A percentile compares a stretch with the other conserved stretches of the same genome.
Conservation (phyloP, 352 stramenopile species). For the Aphanomyces stellatus region DNA sequence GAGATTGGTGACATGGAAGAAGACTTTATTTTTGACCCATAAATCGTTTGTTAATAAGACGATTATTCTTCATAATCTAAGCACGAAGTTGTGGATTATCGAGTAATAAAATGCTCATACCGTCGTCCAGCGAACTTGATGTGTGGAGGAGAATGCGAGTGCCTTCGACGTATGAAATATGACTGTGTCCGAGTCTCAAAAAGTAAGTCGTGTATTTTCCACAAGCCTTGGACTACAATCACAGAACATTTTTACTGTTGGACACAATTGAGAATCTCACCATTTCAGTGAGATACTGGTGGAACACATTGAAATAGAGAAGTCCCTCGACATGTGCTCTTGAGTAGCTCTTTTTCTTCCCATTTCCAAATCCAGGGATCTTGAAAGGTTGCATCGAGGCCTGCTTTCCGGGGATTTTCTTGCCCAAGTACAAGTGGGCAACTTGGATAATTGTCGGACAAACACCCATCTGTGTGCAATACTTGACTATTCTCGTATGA, state of each 20-base stretch:
- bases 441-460: background rate
- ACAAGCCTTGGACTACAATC: background rate
- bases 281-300: background rate
- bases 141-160: background rate
- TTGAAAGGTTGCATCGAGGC: background rate
- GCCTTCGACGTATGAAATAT: background rate
- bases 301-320: slow-evolving; percentile 9
- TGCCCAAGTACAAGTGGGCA: background rate
- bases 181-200: background rate
- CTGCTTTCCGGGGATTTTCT: background rate
- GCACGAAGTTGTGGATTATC: too few species aligned
- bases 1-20: background rate
- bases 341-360: background rate
- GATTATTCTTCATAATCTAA: background rate
- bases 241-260: background rate
- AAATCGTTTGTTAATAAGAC: background rate
- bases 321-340: background rate
- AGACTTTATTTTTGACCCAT: background rate
- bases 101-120: too few species aligned
- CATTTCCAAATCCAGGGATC: background rate
- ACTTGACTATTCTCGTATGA: too few species aligned
- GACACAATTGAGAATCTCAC: background rate
- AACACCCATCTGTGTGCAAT: slow-evolving; percentile 5
- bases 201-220: slow-evolving; percentile 9
- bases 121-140: background rate